Percentiles rank a stretch among this genome's conserved stretches.
Conservation (phyloP, 2,329 filamentous ascomycete genomes). For the Alternaria solani region DNA sequence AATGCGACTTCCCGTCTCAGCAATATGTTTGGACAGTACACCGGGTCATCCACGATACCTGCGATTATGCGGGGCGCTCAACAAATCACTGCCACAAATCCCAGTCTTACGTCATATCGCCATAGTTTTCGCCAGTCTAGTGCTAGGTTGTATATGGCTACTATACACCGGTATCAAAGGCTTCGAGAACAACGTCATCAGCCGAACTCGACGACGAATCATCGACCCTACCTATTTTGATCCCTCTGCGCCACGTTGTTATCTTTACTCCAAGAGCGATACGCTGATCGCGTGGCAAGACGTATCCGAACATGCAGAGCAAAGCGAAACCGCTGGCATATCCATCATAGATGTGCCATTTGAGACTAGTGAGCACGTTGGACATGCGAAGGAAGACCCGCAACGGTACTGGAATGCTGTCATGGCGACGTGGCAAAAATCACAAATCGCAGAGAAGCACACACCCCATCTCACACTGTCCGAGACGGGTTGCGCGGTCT, state of each 20-base stretch:
- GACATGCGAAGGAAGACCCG: conserved; percentile 64
- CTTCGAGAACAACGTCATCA: conserved; percentile 32
- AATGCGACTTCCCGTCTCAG: conserved; percentile 25
- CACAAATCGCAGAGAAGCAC: neutral
- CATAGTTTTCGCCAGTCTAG: conserved; percentile 19
- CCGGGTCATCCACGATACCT: conserved; percentile 36
- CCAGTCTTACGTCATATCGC: conserved; percentile 27
- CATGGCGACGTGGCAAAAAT: conserved; percentile 25
- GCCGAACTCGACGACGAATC: conserved; percentile 23
- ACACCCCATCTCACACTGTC: neutral
- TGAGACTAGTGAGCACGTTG: conserved; percentile 65
- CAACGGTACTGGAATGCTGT: conserved; percentile 63
- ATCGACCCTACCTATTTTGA: conserved; percentile 27
- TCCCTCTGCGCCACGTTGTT: conserved; percentile 55
- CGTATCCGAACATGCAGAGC: conserved; percentile 60
- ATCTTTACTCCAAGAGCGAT: conserved; percentile 66
- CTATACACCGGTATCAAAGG: conserved; percentile 29
- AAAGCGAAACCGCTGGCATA: conserved; percentile 58
- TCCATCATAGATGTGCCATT: conserved; percentile 60
- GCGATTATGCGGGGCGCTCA: conserved; percentile 33
- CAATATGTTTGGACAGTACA: conserved; percentile 39
- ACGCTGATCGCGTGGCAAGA: conserved; percentile 63
- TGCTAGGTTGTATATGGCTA: conserved; percentile 29
- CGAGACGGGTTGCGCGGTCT: neutral
- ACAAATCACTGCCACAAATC: conserved; percentile 30